phyloP scores from a whole-genome alignment of 2,329 filamentous ascomycete species.

The Magnaporthiopsis poae region DNA sequence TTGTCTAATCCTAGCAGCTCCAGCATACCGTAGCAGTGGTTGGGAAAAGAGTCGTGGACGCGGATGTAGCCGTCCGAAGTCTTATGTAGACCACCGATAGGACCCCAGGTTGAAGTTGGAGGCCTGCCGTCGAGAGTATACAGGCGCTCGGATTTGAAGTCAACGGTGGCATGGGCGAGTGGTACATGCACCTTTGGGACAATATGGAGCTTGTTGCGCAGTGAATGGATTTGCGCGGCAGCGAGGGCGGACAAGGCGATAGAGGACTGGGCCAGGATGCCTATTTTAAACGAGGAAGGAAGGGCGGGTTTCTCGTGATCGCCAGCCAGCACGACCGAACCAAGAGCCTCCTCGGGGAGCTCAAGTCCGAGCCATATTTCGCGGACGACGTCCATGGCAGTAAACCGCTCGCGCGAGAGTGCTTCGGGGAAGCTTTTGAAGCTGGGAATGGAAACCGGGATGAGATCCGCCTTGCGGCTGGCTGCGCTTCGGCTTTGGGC shows the following conservation, averaged over 20 bases:
- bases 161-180: conserved; percentile 35
- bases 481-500: too few species aligned
- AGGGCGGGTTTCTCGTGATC: conserved; percentile 18
- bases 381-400: neutral
- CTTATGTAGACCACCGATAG: conserved; percentile 41
- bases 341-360: neutral
- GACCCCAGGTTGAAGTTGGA: conserved; percentile 25
- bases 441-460: too few species aligned
- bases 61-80: conserved; percentile 42
- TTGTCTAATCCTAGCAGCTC: conserved; percentile 30
- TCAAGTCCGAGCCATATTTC: conserved; percentile 1
- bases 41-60: conserved; percentile 44
- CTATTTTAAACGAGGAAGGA: conserved; percentile 46
- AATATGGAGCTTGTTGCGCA: conserved; percentile 17
- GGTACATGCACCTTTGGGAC: conserved; percentile 32
- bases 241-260: conserved; percentile 41
- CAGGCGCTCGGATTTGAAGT: conserved; percentile 44
- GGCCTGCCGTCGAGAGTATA: conserved; percentile 33
- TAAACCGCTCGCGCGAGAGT: neutral
- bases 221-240: conserved; percentile 35
- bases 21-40: conserved; percentile 36
- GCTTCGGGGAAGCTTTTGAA: neutral
- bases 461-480: neutral
- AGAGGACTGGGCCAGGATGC: conserved; percentile 39
- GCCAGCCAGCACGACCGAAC: neutral